phyloP scores from a whole-genome alignment of 306 rosid genomes.

The Styphnolobium japonicum region DNA sequence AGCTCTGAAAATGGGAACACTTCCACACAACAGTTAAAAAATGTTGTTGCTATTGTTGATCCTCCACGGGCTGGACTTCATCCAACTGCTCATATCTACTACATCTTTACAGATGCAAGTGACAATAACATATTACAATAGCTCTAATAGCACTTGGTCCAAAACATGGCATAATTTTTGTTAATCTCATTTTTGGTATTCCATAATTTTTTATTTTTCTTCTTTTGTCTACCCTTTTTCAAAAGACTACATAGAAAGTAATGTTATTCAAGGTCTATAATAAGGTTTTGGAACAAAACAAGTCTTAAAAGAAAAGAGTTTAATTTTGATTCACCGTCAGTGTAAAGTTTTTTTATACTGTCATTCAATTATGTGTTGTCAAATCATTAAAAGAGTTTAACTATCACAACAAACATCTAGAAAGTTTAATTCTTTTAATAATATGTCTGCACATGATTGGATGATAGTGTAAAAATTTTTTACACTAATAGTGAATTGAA shows the following conservation, averaged over 20 bases:
- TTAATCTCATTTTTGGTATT: neutral
- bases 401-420: too few species aligned
- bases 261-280: neutral
- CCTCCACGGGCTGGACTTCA: constrained; percentile 99
- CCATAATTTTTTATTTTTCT: neutral
- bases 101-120: neutral
- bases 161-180: too few species aligned
- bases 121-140: neutral
- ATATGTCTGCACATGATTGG: too few species aligned
- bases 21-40: constrained; percentile 48
- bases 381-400: too few species aligned
- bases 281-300: neutral
- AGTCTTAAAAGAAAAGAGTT: too few species aligned
- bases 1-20: constrained; percentile 45
- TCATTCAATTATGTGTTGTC: too few species aligned
- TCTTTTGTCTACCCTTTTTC: neutral
- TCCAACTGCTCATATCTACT: constrained; percentile 56
- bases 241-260: neutral
- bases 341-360: too few species aligned
- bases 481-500: too few species aligned
- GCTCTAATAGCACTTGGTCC: neutral
- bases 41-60: constrained; percentile 94
- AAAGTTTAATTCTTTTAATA: too few species aligned
- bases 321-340: too few species aligned
- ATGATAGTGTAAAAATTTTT: too few species aligned